Evolutionary conservation across 2,329 filamentous ascomycete genomes (phyloP).

Genomic region (Fusarium liriodendri): DNA sequence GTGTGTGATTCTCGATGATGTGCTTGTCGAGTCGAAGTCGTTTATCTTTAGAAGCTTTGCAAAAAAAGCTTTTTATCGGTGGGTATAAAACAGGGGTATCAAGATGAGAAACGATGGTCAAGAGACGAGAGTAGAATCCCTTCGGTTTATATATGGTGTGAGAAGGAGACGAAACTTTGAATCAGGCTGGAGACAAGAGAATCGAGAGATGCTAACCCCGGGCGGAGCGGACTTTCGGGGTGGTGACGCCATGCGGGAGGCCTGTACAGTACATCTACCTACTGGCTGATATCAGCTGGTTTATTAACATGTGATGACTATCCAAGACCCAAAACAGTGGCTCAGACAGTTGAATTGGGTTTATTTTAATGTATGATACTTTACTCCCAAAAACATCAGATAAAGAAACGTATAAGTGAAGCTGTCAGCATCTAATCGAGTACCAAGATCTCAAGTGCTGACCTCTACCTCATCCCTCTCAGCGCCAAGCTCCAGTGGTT

Average conservation of each 20-base stretch:
- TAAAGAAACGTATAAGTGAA: neutral
- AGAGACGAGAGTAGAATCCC: neutral
- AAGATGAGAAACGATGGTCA: neutral
- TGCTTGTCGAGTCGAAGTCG: neutral
- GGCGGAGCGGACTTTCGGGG: constrained; percentile 1
- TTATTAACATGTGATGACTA: neutral
- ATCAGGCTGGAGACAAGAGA: neutral
- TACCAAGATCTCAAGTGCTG: neutral
- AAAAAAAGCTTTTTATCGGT: neutral
- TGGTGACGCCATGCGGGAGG: constrained; percentile 1
- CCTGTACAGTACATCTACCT: neutral
- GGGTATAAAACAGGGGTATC: constrained; percentile 7
- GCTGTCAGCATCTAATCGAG: constrained; percentile 21
- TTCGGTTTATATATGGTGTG: neutral
- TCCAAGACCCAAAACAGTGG: neutral
- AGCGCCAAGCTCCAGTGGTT: neutral
- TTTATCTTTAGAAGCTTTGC: neutral
- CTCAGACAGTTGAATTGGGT: neutral
- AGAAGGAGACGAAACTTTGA: neutral
- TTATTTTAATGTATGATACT: neutral
- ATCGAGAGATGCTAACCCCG: neutral
- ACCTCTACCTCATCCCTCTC: neutral
- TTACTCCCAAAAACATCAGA: neutral
- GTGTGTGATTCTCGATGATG: neutral
- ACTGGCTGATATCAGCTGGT: neutral